phyloP scores from a whole-genome alignment of 2,329 filamentous ascomycete genomes.

The Hymenoscyphus scutula region DNA sequence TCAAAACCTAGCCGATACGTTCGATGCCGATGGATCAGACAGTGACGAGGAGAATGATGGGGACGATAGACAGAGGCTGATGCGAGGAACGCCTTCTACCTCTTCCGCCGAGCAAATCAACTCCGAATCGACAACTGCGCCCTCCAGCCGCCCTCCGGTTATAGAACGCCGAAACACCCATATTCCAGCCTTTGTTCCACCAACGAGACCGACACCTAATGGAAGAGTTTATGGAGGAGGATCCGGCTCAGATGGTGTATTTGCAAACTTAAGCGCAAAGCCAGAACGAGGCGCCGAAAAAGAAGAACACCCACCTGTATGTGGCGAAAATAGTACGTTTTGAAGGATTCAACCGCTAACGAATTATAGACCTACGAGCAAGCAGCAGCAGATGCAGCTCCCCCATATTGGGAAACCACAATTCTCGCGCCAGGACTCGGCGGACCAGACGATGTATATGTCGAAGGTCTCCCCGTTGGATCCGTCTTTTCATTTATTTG shows the following conservation, averaged over 20 bases:
- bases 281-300: slow-evolving; percentile 75
- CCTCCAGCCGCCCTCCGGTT: slow-evolving; percentile 22
- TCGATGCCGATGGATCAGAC: slow-evolving; percentile 78
- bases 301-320: slow-evolving; percentile 90
- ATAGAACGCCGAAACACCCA: slow-evolving; percentile 30
- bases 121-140: slow-evolving; percentile 29
- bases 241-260: slow-evolving; percentile 88
- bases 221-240: slow-evolving; percentile 66
- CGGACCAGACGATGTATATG: slow-evolving; percentile 91
- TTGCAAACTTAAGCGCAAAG: slow-evolving; percentile 90
- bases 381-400: slow-evolving; percentile 91
- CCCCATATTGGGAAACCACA: slow-evolving; percentile 98
- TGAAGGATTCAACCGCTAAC: slow-evolving; percentile 13
- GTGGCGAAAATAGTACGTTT: slow-evolving; percentile 39
- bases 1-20: slow-evolving; percentile 85
- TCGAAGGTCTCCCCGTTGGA: slow-evolving; percentile 91
- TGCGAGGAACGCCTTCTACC: slow-evolving; percentile 57
- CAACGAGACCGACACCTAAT: slow-evolving; percentile 22
- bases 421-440: slow-evolving; percentile 90
- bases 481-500: slow-evolving; percentile 84
- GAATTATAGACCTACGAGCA: slow-evolving; percentile 83
- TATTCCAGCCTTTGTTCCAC: slow-evolving; percentile 31
- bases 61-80: slow-evolving; percentile 83
- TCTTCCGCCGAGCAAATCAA: slow-evolving; percentile 32
- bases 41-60: slow-evolving; percentile 67